Conservation (phyloP, 805 yeast genomes). For the Candida suzukii region DNA sequence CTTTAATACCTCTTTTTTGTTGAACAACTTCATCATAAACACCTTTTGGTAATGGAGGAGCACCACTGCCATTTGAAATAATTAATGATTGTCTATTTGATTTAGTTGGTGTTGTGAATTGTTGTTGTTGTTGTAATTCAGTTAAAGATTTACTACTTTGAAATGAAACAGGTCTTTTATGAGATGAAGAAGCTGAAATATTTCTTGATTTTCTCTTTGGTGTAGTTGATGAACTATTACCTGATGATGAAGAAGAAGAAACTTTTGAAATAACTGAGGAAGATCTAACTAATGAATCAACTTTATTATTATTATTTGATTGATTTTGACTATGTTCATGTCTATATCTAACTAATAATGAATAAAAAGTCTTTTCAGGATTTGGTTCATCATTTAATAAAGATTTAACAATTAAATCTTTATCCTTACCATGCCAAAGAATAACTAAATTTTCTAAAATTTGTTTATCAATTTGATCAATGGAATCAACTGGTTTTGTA, state of each 20-base stretch:
- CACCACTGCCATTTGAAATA: neutral
- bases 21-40: constrained; percentile 14
- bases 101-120: constrained; percentile 3
- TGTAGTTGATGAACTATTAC: constrained; percentile 28
- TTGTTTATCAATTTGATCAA: constrained; percentile 41
- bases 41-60: constrained; percentile 10
- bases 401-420: constrained; percentile 24
- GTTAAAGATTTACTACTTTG: constrained; percentile 19
- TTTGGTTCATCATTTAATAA: constrained; percentile 22
- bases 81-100: constrained; percentile 8
- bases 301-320: constrained; percentile 9
- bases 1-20: constrained; percentile 7
- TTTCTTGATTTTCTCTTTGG: constrained; percentile 31
- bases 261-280: constrained; percentile 24
- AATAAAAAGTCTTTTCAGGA: constrained; percentile 32
- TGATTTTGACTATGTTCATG: constrained; percentile 23
- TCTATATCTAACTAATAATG: constrained; percentile 27
- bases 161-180: constrained; percentile 40
- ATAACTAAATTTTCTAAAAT: constrained; percentile 49
- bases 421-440: constrained; percentile 49
- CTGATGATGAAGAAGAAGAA: constrained; percentile 17
- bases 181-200: constrained; percentile 39
- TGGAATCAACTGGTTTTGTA: constrained; percentile 39
- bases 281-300: constrained; percentile 17
- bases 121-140: constrained; percentile 5